These are phyloP conservation scores for Aspergillus neoniger DNA, from an alignment of 2,329 filamentous ascomycete genomes.

Conservation along the genomic window DNA sequence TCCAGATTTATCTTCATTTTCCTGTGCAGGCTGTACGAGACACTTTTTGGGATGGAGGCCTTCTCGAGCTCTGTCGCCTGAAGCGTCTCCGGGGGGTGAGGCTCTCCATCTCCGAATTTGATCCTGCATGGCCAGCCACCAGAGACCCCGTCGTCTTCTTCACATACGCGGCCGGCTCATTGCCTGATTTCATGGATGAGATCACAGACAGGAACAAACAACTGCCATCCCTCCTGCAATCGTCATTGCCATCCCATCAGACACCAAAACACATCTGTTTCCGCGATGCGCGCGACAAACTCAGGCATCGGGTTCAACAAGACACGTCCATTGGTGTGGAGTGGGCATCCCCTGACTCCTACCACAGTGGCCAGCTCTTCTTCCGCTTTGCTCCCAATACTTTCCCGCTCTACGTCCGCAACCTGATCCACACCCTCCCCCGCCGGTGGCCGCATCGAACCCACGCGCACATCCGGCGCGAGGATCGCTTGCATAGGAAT, in stretches of 20 bases:
- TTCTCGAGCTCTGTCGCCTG: neutral
- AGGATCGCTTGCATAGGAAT: neutral
- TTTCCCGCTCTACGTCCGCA: constrained; percentile 2
- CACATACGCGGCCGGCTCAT: neutral
- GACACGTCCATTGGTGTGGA: neutral
- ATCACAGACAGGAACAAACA: no score
- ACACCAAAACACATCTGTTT: neutral
- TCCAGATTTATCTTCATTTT: no score
- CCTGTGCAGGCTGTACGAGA: no score
- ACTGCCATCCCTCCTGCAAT: no score
- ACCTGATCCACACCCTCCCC: constrained; percentile 1
- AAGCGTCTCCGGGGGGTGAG: neutral
- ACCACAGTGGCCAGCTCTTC: neutral
- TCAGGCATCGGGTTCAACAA: neutral
- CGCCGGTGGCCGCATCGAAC: neutral
- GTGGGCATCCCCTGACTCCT: neutral
- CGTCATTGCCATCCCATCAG: neutral
- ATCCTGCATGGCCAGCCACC: neutral
- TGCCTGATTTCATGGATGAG: no score
- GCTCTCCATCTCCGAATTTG: neutral
- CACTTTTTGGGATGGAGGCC: no score
- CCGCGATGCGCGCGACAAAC: neutral
- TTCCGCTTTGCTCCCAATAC: neutral
- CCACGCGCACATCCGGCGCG: constrained; percentile 1
- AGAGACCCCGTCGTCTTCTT: neutral